phyloP scores from a whole-genome alignment of 2,329 filamentous ascomycete genomes.

The Microsporum canis region DNA sequence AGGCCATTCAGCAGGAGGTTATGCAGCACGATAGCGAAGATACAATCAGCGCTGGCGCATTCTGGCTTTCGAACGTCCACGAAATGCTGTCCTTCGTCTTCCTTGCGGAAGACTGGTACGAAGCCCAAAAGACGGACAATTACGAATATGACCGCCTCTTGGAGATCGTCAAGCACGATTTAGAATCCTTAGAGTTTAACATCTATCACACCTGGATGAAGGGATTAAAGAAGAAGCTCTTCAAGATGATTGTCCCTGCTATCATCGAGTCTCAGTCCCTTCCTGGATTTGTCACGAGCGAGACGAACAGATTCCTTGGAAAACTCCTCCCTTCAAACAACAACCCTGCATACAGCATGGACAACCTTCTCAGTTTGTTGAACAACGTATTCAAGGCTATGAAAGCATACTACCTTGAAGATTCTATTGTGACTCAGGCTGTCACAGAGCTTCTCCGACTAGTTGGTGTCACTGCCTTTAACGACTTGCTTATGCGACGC shows the following conservation, averaged over 20 bases:
- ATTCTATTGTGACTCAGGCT: conserved; percentile 89
- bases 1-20: conserved; percentile 97
- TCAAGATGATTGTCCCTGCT: conserved; percentile 98
- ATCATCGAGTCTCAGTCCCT: conserved; percentile 99
- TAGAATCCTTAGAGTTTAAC: conserved; percentile 98
- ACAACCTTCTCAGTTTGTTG: conserved; percentile 86
- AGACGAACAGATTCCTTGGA: conserved; percentile 95
- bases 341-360: conserved; percentile 96
- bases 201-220: conserved; percentile 99
- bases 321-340: conserved; percentile 89
- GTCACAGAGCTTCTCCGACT: conserved; percentile 85
- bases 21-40: conserved; percentile 98
- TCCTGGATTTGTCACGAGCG: conserved; percentile 95
- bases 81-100: conserved; percentile 99
- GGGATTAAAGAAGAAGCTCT: conserved; percentile 95
- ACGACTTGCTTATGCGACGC: conserved; percentile 90
- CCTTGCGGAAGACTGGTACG: conserved; percentile 98
- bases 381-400: conserved; percentile 98
- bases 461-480: conserved; percentile 95
- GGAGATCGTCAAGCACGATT: conserved; percentile 97
- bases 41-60: conserved; percentile 90
- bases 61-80: conserved; percentile 98
- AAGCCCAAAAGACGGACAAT: conserved; percentile 97
- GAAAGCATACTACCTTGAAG: conserved; percentile 96
- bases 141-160: conserved; percentile 96